Conservation (phyloP, 2,329 filamentous ascomycete genomes). For the Grosmannia huntii region DNA sequence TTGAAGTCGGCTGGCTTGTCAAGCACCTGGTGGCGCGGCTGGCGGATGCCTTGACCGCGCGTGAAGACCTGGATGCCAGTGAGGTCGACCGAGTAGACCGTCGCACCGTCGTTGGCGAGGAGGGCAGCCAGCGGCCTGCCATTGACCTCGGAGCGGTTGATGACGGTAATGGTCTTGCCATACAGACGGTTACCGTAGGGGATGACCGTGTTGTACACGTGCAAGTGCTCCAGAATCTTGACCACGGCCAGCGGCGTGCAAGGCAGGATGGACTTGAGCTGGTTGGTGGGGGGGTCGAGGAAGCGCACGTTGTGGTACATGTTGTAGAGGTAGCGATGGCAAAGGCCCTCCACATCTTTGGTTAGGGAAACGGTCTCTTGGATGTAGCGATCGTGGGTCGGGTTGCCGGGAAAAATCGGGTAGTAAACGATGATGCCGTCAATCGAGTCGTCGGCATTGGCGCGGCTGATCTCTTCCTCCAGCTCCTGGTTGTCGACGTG, state of each 20-base stretch:
- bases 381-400: constrained; percentile 82
- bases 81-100: constrained; percentile 89
- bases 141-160: constrained; percentile 93
- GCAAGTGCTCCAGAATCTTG: constrained; percentile 91
- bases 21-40: constrained; percentile 72
- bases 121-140: constrained; percentile 84
- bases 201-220: constrained; percentile 92
- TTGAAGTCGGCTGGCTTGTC: constrained; percentile 64
- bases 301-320: constrained; percentile 99
- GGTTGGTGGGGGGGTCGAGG: constrained; percentile 64
- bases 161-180: constrained; percentile 88
- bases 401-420: constrained; percentile 75
- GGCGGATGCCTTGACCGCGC: constrained; percentile 74
- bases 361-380: constrained; percentile 82
- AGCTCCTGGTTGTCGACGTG: constrained; percentile 76
- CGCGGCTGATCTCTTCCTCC: constrained; percentile 75
- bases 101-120: constrained; percentile 89
- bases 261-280: constrained; percentile 81
- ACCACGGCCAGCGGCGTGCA: constrained; percentile 93
- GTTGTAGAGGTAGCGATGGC: constrained; percentile 91
- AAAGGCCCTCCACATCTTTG: constrained; percentile 94
- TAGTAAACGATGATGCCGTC: constrained; percentile 98
- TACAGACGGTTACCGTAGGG: constrained; percentile 87
- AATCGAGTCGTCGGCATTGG: constrained; percentile 65
- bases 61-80: constrained; percentile 88